Evolutionary conservation across 2,329 filamentous ascomycete species (phyloP).

Genomic region (Ophiobolus disseminans): DNA sequence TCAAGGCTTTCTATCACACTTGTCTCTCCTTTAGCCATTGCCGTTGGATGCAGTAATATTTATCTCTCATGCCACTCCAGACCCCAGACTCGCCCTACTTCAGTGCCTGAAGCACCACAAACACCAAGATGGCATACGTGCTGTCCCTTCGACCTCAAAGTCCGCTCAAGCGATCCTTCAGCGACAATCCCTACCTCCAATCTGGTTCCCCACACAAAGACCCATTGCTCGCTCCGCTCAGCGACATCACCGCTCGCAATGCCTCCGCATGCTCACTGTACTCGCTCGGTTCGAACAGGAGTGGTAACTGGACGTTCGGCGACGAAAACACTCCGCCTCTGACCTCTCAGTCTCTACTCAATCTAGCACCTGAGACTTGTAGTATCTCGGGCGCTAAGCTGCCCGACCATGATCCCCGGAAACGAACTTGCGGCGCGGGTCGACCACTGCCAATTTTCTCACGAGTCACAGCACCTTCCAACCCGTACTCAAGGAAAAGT

Average conservation of each 20-base stretch:
- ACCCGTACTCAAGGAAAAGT: constrained; percentile 17
- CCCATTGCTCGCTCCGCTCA: constrained; percentile 30
- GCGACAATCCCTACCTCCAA: constrained; percentile 48
- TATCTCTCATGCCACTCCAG: constrained; percentile 46
- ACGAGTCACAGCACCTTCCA: constrained; percentile 13
- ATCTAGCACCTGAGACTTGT: constrained; percentile 36
- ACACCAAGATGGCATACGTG: constrained; percentile 47
- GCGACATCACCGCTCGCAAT: constrained; percentile 40
- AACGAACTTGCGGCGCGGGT: constrained; percentile 27
- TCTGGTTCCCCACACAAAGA: constrained; percentile 43
- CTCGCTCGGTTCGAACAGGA: constrained; percentile 33
- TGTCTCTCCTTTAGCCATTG: constrained; percentile 38
- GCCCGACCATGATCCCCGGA: constrained; percentile 25
- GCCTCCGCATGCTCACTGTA: constrained; percentile 47
- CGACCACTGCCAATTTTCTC: constrained; percentile 25
- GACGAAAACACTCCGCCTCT: constrained; percentile 45
- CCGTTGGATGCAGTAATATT: constrained; percentile 44
- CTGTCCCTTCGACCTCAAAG: constrained; percentile 49
- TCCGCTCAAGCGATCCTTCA: constrained; percentile 52
- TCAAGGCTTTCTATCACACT: constrained; percentile 17
- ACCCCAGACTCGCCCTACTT: constrained; percentile 27
- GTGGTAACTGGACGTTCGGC: constrained; percentile 31
- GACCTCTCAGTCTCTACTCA: constrained; percentile 42
- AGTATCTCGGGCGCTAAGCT: constrained; percentile 5
- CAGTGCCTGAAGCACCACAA: constrained; percentile 26